Evolutionary conservation across 208 protist species (phyloP), one percentile per base, ranked within the genome.

Genomic region (Angomonas ambiguus): DNA sequence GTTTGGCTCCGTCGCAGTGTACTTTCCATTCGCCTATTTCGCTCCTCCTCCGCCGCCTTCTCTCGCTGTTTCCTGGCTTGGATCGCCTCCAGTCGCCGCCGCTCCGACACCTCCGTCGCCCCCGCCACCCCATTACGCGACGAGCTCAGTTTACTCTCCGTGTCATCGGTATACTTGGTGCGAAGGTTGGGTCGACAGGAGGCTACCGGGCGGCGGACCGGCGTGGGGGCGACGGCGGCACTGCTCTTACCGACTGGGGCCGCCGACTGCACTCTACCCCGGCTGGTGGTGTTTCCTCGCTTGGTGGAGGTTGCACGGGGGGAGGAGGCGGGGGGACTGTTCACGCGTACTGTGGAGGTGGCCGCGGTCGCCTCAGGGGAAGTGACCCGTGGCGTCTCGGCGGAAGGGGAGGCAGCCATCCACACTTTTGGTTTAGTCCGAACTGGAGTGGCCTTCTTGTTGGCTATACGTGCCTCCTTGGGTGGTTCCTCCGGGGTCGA

Each of bases 41-140:
- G 51, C 38, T 65, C 65, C 65, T 83, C 74, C 59, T 62, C 71
- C 18, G 64, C 70, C 3, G 71, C 65, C 58, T 59, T 65, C 66
- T 83, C 78, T 4, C 75, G 65, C 32, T 74, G 69, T 10, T 68
- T 31, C 32, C 71, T 67, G n/a, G 72, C 63, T n/a, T 62, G 58
- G 49, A 85, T 42, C 33, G 73, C 79, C 41, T 80, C 71, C 61
- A 79, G 68, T 1, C 79, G 74, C 8, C 79, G 67, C 31, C 71
- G 35, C 59, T 81, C 79, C 28, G 74, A 69, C 10, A 85, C 62
- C 10, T 63, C 49, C 0, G 74, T 85, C 18, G 75, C 64, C 18
- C 53, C 30, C 27, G 64, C 51, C 2, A 77, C 61, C 41, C 61
- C 27, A 22, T 35, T 45, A 24, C 33, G 35, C 24, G 32, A 41